A percentile compares a stretch with the other conserved stretches of the same genome.
Conservation (phyloP, 1,284 basidiomycete species). For the Sanghuangporus baumii region DNA sequence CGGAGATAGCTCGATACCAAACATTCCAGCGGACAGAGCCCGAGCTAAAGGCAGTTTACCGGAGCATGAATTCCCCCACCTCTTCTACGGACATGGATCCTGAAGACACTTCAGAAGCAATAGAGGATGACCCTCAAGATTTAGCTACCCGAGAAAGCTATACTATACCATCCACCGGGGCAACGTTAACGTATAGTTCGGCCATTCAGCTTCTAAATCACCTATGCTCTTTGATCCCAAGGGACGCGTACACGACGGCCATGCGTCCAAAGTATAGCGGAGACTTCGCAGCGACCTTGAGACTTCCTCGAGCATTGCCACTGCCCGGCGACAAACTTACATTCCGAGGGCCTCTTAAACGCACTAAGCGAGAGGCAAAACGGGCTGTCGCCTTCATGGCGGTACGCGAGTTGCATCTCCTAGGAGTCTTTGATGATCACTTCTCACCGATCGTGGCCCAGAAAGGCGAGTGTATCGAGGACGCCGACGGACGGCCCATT, state of each 20-base stretch:
- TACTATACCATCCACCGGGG: slow-evolving; percentile 63
- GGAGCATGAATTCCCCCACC: slow-evolving; percentile 35
- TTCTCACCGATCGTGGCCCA: slow-evolving; percentile 53
- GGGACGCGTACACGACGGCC: slow-evolving; percentile 58
- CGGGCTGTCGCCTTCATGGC: slow-evolving; percentile 75
- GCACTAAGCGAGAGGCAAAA: slow-evolving; percentile 73
- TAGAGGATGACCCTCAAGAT: slow-evolving; percentile 45
- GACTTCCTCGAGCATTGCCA: slow-evolving; percentile 63
- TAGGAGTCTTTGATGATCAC: slow-evolving; percentile 77
- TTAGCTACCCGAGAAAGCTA: slow-evolving; percentile 63
- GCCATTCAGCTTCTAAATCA: slow-evolving; percentile 64
- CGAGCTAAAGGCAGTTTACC: slow-evolving; percentile 56
- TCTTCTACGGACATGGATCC: slow-evolving; percentile 24
- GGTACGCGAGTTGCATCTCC: slow-evolving; percentile 55
- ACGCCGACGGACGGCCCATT: slow-evolving; percentile 44
- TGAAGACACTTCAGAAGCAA: slow-evolving; percentile 42
- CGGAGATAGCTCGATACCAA: slow-evolving; percentile 51
- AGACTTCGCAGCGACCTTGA: slow-evolving; percentile 52
- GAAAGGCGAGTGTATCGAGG: slow-evolving; percentile 40
- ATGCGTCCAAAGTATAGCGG: slow-evolving; percentile 56
- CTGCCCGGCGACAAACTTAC: slow-evolving; percentile 47
- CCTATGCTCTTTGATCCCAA: slow-evolving; percentile 70
- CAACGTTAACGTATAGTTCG: slow-evolving; percentile 70
- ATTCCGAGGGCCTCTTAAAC: slow-evolving; percentile 50
- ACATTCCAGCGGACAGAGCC: slow-evolving; percentile 56